A percentile compares a stretch with the other conserved stretches of the same genome.
Evolutionary conservation across 768 basidiomycete genomes (phyloP).

Genomic region (Naematelia aurantialba): DNA sequence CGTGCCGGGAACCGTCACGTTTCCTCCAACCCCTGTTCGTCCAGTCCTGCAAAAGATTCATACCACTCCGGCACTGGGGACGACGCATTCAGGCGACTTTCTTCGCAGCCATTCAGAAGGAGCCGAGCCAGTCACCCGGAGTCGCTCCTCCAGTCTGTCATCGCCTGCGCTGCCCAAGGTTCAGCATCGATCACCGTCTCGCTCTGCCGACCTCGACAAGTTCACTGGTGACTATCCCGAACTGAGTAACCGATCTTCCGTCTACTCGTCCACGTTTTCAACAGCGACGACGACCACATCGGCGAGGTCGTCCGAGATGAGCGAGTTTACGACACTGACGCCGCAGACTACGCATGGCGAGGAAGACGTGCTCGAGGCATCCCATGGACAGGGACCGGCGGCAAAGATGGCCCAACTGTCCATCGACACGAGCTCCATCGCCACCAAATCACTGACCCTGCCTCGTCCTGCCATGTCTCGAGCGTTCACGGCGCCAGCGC

Average conservation of each 20-base stretch:
- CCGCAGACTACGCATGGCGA: constrained; percentile 3
- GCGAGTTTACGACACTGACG: neutral
- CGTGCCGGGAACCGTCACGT: neutral
- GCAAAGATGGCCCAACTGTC: constrained; percentile 1
- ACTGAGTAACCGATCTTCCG: neutral
- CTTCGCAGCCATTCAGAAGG: constrained; percentile 12
- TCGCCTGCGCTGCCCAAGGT: constrained; percentile 42
- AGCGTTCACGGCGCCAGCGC: constrained; percentile 23
- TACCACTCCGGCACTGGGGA: constrained; percentile 14
- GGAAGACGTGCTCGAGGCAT: neutral
- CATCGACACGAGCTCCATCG: constrained; percentile 3
- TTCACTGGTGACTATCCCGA: constrained; percentile 31
- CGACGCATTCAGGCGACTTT: constrained; percentile 8
- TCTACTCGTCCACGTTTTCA: neutral
- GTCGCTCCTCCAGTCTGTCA: constrained; percentile 35
- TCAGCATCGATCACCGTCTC: constrained; percentile 38
- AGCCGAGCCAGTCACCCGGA: constrained; percentile 14
- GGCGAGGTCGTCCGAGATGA: neutral
- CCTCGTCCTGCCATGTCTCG: constrained; percentile 9
- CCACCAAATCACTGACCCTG: neutral
- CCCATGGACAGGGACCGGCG: neutral
- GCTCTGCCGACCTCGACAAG: constrained; percentile 46
- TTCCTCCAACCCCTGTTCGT: neutral
- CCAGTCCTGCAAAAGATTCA: constrained; percentile 18
- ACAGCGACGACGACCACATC: neutral